Conservation (phyloP, 2,329 filamentous ascomycete genomes). For the Cytospora piceae region DNA sequence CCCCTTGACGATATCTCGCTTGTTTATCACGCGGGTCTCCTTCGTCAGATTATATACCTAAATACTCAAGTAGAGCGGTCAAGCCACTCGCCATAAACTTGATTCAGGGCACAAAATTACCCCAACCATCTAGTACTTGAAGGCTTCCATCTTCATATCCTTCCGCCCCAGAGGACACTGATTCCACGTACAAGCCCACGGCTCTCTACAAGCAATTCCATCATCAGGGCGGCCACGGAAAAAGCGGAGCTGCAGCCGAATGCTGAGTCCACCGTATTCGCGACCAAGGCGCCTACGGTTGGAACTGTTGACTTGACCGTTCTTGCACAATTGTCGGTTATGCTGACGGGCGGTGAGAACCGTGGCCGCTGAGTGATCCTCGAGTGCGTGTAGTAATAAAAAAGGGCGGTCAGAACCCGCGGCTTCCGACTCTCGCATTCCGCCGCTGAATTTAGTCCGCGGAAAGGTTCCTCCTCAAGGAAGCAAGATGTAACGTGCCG, state of each 20-base stretch:
- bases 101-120: constrained; percentile 40
- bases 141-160: constrained; percentile 47
- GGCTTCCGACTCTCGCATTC: no score
- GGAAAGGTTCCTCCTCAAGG: no score
- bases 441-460: no score
- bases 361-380: no score
- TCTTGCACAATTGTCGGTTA: no score
- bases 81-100: constrained; percentile 40
- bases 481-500: background rate
- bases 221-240: constrained; percentile 42
- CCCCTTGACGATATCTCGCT: no score
- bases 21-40: no score
- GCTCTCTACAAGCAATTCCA: constrained; percentile 41
- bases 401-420: no score
- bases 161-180: constrained; percentile 39
- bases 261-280: constrained; percentile 44
- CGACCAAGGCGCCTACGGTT: constrained; percentile 41
- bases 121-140: constrained; percentile 38
- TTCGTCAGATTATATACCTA: constrained; percentile 30
- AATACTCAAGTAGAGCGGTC: constrained; percentile 48
- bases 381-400: no score
- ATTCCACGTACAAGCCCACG: constrained; percentile 40
- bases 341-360: no score
- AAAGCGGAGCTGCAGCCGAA: constrained; percentile 43
- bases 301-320: no score